Base-by-base conservation (phyloP, 2,329 filamentous ascomycete genomes). In the Cyphellophora europaea region DNA sequence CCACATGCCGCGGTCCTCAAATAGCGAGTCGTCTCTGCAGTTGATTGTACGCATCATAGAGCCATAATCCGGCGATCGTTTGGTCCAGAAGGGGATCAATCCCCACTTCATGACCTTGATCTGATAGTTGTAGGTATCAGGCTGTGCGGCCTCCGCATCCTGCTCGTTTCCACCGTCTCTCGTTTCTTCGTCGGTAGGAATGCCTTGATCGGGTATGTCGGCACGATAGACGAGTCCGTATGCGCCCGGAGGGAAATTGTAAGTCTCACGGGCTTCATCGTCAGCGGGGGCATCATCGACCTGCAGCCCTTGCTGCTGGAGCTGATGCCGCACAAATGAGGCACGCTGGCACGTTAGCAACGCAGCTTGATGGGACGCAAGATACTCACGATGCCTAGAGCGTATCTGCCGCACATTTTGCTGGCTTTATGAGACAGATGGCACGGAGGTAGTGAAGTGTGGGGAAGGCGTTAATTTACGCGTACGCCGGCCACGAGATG, bases 41-140 rank as follows among this genome's bases (percentile, higher is more conserved):
- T 98, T 96, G 58, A 96, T 96, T 0, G 87, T 94, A 53, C 82
- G 85, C 67, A 93, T 71, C 57, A 86, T 69, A 1, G 77, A 77
- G 16, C 73, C 69, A 51, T 91, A 89, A 52, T 86, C 77, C 0
- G 86, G 84, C 34, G 78, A 78, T 10, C 80, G 72, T 62, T 89
- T 93, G 3, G 84, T 93, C 89, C 89, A 96, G 58, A 81, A 94
- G 0, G 91, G 89, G 11, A 96, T 69, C 5, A 98, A 70, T 0
- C 89, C 91, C 91, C 91, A 98, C 70, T 86, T 89, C 83, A 96
- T 96, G 2, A 78, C 71, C 55, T 95, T 87, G 6, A 98, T 65
- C 57, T 83, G 89, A 63, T 93, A 94, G 47, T 63, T 76, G 6
- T 69, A 67, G 39, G 62, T 55, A 17, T 49, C 49, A 36, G 47